Evolutionary conservation across 805 yeast species (phyloP).

Genomic region (Ogataea paradorogensis): DNA sequence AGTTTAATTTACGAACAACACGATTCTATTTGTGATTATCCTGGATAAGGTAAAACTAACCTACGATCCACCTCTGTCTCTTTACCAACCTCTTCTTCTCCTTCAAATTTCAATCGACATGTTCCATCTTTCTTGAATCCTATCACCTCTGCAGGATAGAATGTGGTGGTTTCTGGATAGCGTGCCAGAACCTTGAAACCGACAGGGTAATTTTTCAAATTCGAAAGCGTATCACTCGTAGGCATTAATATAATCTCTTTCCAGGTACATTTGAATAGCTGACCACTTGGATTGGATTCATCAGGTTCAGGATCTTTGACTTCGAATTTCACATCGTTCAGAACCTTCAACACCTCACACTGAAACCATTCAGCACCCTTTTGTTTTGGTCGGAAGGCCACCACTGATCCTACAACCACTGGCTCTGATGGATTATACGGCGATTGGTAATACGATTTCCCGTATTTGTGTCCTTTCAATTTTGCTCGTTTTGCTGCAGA

Average conservation of each 20-base stretch:
- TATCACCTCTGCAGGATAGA: slow-evolving; percentile 89
- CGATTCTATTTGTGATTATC: slow-evolving; percentile 1
- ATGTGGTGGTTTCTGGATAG: slow-evolving; percentile 97
- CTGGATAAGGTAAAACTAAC: slow-evolving; percentile 75
- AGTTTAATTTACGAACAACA: slow-evolving; percentile 9
- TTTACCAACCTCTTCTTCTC: slow-evolving; percentile 94
- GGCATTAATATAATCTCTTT: slow-evolving; percentile 79
- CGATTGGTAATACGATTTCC: slow-evolving; percentile 39
- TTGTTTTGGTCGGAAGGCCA: slow-evolving; percentile 76
- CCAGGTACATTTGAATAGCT: slow-evolving; percentile 75
- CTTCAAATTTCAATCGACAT: slow-evolving; percentile 83
- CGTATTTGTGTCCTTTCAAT: slow-evolving; percentile 17
- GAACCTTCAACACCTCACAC: slow-evolving; percentile 78
- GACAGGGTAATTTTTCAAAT: slow-evolving; percentile 55
- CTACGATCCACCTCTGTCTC: slow-evolving; percentile 90
- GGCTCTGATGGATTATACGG: slow-evolving; percentile 60
- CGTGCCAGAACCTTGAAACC: slow-evolving; percentile 86
- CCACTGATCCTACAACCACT: slow-evolving; percentile 68
- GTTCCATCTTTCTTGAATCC: slow-evolving; percentile 72
- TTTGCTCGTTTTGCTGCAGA: slow-evolving; percentile 12
- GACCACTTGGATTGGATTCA: slow-evolving; percentile 85
- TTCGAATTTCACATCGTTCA: slow-evolving; percentile 54
- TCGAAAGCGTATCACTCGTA: slow-evolving; percentile 30
- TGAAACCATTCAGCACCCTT: slow-evolving; percentile 92
- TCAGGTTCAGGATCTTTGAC: slow-evolving; percentile 99